Percentiles rank a stretch among this genome's conserved stretches.
These are phyloP conservation scores for Inonotus hispidus DNA, from an alignment of 1,284 basidiomycete genomes.

Conservation along the genomic window DNA sequence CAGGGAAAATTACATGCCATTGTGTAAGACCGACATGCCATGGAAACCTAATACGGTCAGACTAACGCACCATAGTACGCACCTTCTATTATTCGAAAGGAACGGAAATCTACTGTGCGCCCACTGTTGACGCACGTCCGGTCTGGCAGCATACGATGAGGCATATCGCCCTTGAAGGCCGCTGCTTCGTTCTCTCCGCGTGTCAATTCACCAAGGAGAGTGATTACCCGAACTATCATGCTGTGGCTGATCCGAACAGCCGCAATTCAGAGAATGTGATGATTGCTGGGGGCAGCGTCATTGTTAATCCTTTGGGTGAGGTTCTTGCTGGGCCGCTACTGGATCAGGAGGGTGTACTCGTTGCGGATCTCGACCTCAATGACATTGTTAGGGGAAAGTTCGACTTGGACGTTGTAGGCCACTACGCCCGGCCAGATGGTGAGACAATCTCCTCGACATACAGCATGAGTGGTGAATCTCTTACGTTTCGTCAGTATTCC, in stretches of 20 bases:
- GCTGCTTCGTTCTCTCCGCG: slow-evolving; percentile 68
- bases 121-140: slow-evolving; percentile 64
- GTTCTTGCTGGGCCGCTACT: slow-evolving; percentile 65
- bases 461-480: not conserved
- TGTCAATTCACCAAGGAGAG: slow-evolving; percentile 60
- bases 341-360: slow-evolving; percentile 55
- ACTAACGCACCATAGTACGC: slow-evolving; percentile 37
- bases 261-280: slow-evolving; percentile 50
- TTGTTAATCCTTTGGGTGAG: slow-evolving; percentile 61
- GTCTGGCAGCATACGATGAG: slow-evolving; percentile 63
- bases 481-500: slow-evolving; percentile 14
- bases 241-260: slow-evolving; percentile 36
- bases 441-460: slow-evolving; percentile 22
- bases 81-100: slow-evolving; percentile 58
- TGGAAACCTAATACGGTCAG: not conserved
- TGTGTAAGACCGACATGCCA: slow-evolving; percentile 36
- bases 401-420: slow-evolving; percentile 66
- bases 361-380: slow-evolving; percentile 59
- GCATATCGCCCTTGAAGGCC: slow-evolving; percentile 72
- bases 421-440: slow-evolving; percentile 65
- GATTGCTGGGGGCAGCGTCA: slow-evolving; percentile 66
- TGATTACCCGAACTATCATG: slow-evolving; percentile 55
- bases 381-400: slow-evolving; percentile 62
- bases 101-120: slow-evolving; percentile 63
- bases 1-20: slow-evolving; percentile 77